Evolutionary conservation across 2,329 filamentous ascomycete species (phyloP), one percentile per base, ranked within the genome.

Genomic region (Clathrospora elynae): DNA sequence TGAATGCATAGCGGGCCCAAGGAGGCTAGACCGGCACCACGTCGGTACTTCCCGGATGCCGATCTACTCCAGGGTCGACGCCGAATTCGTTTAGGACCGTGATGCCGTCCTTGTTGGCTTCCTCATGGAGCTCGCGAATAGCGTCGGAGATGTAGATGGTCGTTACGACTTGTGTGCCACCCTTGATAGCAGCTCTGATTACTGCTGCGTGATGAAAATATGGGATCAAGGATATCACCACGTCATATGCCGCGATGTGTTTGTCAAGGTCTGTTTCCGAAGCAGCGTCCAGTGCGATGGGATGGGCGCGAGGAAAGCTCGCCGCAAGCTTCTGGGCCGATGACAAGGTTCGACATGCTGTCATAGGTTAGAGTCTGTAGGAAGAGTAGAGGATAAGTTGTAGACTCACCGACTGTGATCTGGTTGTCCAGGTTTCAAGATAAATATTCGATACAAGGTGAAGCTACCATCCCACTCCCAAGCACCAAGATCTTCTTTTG

Each of bases 31-130:
- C n/a, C n/a, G n/a, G n/a, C n/a, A n/a, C n/a, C n/a, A n/a, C n/a
- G n/a, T n/a, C n/a, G n/a, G n/a, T n/a, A n/a, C n/a, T n/a, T n/a
- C n/a, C n/a, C n/a, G n/a, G n/a, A n/a, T n/a, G n/a, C n/a, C n/a
- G 80, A 52, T 83, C 80, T 7, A 73, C 61, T 30, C 73, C 61
- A 4, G 64, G 69, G 24, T 47, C 26, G 18, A 50, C 40, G 16
- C 46, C 49, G 10, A 41, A 43, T 24, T 34, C 46, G 35, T 46
- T 53, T 20, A 53, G 31, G 5, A 53, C 46, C 16, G 42, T 46
- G 29, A 49, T 50, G 19, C 71, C 73, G 7, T 64, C 64, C 1
- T 66, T 55, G 39, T 77, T 75, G 36, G 78, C 75, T 13, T 76
- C 75, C 43, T 26, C 38, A 30, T 51, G 42, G 7, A 51, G 47